Conservation (phyloP, 495 filamentous ascomycete species). For the Diplogelasinospora grovesii region DNA sequence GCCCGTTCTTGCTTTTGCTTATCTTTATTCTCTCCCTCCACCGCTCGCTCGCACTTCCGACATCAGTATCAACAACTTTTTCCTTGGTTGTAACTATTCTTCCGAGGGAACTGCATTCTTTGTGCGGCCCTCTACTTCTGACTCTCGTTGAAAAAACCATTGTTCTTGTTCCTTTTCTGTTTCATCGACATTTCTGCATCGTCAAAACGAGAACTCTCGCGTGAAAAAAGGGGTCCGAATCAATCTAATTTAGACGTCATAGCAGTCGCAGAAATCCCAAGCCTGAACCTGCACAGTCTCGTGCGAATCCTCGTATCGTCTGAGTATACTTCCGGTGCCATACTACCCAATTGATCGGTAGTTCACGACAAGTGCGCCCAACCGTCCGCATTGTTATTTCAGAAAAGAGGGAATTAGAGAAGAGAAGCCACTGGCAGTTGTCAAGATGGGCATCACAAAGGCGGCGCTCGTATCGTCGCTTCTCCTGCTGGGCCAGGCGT, state of each 20-base stretch:
- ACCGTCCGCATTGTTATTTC: not conserved
- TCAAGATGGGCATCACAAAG: slow-evolving; percentile 36
- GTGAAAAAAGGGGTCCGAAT: no score
- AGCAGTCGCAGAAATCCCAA: no score
- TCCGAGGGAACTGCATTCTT: slow-evolving; percentile 9
- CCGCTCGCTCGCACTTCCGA: not conserved
- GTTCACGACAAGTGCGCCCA: not conserved
- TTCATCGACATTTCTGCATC: slow-evolving; percentile 6
- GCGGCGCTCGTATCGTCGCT: slow-evolving; percentile 36
- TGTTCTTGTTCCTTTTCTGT: slow-evolving; percentile 8
- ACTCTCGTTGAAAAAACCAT: slow-evolving; percentile 31
- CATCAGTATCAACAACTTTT: not conserved
- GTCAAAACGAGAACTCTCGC: slow-evolving; percentile 1
- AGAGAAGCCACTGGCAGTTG: not conserved
- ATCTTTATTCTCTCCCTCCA: not conserved
- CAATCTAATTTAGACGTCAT: no score
- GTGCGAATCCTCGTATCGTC: no score
- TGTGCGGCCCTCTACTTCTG: slow-evolving; percentile 22
- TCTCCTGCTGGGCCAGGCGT: slow-evolving; percentile 43
- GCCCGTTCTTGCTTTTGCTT: slow-evolving; percentile 10
- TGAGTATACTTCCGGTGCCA: no score
- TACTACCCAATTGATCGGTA: not conserved
- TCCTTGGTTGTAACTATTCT: slow-evolving; percentile 9
- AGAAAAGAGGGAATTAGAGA: no score
- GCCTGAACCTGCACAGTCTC: no score